These are phyloP conservation scores for Alternaria conjuncta DNA, from an alignment of 2,329 filamentous ascomycete genomes.

Conservation along the genomic window DNA sequence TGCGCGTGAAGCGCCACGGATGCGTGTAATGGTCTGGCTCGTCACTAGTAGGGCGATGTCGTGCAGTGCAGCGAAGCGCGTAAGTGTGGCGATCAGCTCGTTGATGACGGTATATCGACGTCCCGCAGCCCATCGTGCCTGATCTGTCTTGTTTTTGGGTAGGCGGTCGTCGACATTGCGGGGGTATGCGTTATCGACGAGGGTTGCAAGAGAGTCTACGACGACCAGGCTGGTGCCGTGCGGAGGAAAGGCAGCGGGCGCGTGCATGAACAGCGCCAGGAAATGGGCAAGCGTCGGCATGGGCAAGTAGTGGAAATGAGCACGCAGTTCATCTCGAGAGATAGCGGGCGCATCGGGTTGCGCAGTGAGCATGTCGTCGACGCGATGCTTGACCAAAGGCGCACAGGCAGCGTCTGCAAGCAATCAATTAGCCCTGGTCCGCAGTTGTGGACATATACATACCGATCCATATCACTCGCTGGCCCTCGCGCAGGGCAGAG, in stretches of 20 bases:
- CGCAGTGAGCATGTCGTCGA: conserved; percentile 55
- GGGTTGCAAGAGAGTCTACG: conserved; percentile 77
- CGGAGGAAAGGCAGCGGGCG: conserved; percentile 69
- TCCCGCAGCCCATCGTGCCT: conserved; percentile 56
- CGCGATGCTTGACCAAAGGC: conserved; percentile 56
- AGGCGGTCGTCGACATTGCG: conserved; percentile 57
- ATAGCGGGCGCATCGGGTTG: conserved; percentile 16
- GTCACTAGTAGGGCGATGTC: conserved; percentile 77
- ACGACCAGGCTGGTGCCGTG: conserved; percentile 71
- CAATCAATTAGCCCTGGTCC: conserved; percentile 41
- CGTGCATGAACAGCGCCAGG: conserved; percentile 74
- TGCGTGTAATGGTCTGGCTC: conserved; percentile 82
- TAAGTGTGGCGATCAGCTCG: conserved; percentile 65
- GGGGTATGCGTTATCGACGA: conserved; percentile 79
- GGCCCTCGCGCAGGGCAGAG: conserved; percentile 65
- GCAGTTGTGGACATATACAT: conserved; percentile 45
- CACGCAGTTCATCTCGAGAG: conserved; percentile 40
- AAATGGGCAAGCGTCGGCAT: conserved; percentile 67
- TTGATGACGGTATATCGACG: conserved; percentile 68
- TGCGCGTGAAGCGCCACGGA: conserved; percentile 70
- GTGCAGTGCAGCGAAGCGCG: conserved; percentile 75
- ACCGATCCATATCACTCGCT: conserved; percentile 84
- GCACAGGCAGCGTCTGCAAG: conserved; percentile 57
- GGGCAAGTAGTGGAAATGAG: conserved; percentile 70
- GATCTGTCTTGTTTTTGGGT: conserved; percentile 52